Base-by-base conservation (phyloP, 1,284 basidiomycete species). In the Ceratobasidium theobromae region DNA sequence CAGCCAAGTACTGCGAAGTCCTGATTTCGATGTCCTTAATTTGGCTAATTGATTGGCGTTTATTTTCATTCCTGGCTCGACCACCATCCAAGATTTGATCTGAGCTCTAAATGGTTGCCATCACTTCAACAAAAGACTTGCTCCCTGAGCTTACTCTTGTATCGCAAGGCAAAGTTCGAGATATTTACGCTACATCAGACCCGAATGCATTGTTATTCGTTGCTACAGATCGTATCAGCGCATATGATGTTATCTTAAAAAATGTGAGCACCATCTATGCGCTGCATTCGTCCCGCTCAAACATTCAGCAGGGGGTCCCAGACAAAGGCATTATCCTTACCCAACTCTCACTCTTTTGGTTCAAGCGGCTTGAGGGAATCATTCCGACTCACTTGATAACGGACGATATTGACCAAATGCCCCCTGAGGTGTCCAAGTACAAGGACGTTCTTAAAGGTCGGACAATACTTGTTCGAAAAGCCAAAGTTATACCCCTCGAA, bases 191-290 rank as follows among this genome's bases (percentile, higher is more conserved):
- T 14, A 73, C 82, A 51, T 91, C 70, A 79, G 85, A 70, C 77
- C 83, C 69, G 78, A 71, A 88, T 66, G 83, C 86, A 71, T 83
- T 98, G 28, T 83, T 99, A 66, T 98, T 99, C 76, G 89, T 99
- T 62, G 95, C 96, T 4, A 91, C 93, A 14, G 97, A 99, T 79
- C 83, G 97, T 69, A 97, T 98, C 75, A 96, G 93, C 21, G 95
- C 96, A 0, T 99, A 94, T 78, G 96, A 99, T 81, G 91, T 98
- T 69, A 89, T 97, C 74, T 83, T 98, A 73, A 86, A 87, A 75
- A 93, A 95, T 76, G 94, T 96, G 73, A 74, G 88, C 81, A 52
- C 46, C 16, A 28, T 51, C 18, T 45, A 25, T 46, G 49, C 40
- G 2, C 38, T 38, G 21, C 12, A 53, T 30, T 51, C 21, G 9